These are phyloP conservation scores for Oehlia diaphana DNA, from an alignment of 192 early-diverging fungal species.

Conservation along the genomic window DNA sequence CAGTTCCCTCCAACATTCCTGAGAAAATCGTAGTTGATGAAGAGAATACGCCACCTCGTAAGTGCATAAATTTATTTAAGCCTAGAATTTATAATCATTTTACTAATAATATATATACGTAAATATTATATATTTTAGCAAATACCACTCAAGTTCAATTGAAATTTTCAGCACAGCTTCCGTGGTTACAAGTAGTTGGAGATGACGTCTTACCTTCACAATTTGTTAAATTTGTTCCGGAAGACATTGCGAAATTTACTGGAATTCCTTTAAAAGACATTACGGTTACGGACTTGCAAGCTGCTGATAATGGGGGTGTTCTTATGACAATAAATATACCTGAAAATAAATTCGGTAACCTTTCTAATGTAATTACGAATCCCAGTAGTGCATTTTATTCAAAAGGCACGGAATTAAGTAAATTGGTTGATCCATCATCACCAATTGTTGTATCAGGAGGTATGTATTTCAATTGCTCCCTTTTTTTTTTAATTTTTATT, in stretches of 20 bases:
- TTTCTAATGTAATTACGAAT: background rate
- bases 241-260: background rate
- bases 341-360: background rate
- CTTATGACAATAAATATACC: slow-evolving; percentile 9
- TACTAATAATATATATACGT: no score
- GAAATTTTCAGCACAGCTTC: background rate
- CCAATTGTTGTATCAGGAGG: background rate
- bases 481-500: background rate
- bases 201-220: slow-evolving; percentile 3
- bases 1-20: background rate
- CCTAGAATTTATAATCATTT: no score
- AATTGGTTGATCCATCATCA: background rate
- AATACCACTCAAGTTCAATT: background rate
- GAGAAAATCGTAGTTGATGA: background rate
- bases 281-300: background rate
- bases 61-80: background rate
- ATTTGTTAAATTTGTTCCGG: background rate
- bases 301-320: slow-evolving; percentile 1
- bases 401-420: background rate
- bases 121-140: background rate
- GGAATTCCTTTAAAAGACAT: background rate
- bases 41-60: background rate
- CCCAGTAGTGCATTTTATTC: slow-evolving; percentile 7
- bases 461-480: background rate
- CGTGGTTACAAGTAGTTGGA: background rate